Conservation (phyloP, 2,329 filamentous ascomycete species). For the Aspergillus fijiensis region DNA sequence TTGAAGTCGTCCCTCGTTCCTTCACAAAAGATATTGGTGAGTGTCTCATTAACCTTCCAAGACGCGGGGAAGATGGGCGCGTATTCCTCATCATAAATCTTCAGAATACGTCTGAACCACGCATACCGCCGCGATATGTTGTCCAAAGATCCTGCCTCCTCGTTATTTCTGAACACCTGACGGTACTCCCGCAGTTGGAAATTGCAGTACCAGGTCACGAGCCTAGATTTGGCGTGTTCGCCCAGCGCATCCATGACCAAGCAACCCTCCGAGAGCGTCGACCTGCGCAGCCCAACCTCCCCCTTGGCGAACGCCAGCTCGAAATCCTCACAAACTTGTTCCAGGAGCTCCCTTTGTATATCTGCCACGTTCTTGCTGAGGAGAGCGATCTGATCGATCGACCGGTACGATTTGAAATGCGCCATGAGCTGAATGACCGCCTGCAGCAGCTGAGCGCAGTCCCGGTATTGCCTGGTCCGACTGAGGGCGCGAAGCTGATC, state of each 20-base stretch:
- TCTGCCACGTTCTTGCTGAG: constrained; percentile 91
- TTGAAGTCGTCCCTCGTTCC: constrained; percentile 95
- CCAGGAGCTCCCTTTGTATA: constrained; percentile 84
- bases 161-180: constrained; percentile 91
- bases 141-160: constrained; percentile 93
- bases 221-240: constrained; percentile 74
- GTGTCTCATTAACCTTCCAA: constrained; percentile 87
- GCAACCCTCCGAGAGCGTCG: constrained; percentile 80
- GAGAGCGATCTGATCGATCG: constrained; percentile 95
- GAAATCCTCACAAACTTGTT: constrained; percentile 99
- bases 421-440: constrained; percentile 97
- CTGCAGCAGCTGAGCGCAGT: constrained; percentile 90
- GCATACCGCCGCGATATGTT: constrained; percentile 94
- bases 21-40: constrained; percentile 92
- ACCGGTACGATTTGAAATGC: constrained; percentile 96
- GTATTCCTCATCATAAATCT: constrained; percentile 93
- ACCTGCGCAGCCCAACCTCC: constrained; percentile 69
- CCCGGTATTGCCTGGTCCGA: constrained; percentile 84
- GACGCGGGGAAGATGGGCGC: constrained; percentile 78
- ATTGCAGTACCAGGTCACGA: constrained; percentile 97
- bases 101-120: constrained; percentile 95
- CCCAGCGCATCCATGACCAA: constrained; percentile 92
- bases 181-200: constrained; percentile 93
- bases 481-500: constrained; percentile 85
- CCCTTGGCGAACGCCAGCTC: constrained; percentile 90